Base-by-base conservation (phyloP, 192 early-diverging fungal genomes). In the Allomyces javanicus region DNA sequence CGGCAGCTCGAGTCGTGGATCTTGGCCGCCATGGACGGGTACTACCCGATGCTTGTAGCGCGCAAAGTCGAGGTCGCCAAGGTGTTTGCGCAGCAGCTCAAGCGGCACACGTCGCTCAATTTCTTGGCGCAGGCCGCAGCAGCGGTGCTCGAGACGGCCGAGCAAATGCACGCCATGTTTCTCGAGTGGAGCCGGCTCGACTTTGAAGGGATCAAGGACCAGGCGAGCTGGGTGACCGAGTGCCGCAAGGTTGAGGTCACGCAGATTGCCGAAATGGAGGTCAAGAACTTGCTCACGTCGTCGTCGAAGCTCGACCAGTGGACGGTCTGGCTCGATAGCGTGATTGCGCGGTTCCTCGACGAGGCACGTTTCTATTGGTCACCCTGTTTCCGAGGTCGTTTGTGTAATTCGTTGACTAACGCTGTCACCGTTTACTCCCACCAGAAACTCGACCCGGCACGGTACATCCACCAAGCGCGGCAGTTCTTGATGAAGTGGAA, bases 401-500 rank as follows among this genome's bases (percentile, higher is more conserved):
- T 25, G n/a, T 23, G n/a, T 12, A 23, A 3, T 23, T 10, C 0
- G 3, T 25, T 63, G 5, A 4, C 25, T 40, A 7, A 40, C 7
- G 7, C 7, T 7, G 7, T 9, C 0, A 3, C 9, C 33, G n/a
- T n/a, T n/a, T n/a, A n/a, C n/a, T n/a, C n/a, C n/a, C n/a, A n/a
- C n/a, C n/a, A 66, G 24, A 63, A 25, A 26, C 66, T 69, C 24
- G 75, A 72, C 26, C 66, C 69, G 25, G 69, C 71, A 24, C 65
- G 71, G 27, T 77, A 73, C 65, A 68, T 81, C 12, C 63, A 70
- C 44, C 66, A 71, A 44, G 74, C 79, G 55, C 72, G 73, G 24
- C 77, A 78, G 67, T 69, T 81, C 44, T 58, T 81, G 17, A 40
- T 79, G 26, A 79, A 79, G 33, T 81, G 79, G 79, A 73, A 68